These are phyloP conservation scores for Fusarium nygamai DNA, from an alignment of 2,329 filamentous ascomycete species.

Conservation along the genomic window DNA sequence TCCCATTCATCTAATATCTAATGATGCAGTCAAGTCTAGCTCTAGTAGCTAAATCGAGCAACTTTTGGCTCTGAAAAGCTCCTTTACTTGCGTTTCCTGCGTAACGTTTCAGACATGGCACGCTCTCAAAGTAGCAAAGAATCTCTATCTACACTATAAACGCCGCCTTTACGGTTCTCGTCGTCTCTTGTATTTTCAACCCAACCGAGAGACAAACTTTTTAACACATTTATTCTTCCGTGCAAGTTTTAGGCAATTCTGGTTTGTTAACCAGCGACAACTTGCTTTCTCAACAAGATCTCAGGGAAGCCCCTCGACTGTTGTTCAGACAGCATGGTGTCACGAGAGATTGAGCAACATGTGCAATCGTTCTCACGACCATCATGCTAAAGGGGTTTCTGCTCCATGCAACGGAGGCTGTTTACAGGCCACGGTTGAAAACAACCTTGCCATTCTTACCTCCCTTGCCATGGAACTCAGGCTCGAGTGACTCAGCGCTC, in stretches of 20 bases:
- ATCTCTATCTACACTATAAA: conserved; percentile 19
- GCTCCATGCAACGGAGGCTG: neutral
- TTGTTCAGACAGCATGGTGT: neutral
- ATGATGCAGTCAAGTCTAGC: conserved; percentile 14
- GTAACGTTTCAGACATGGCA: conserved; percentile 6
- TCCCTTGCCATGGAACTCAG: conserved; percentile 85
- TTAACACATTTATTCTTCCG: neutral
- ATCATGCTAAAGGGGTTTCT: neutral
- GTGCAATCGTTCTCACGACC: neutral
- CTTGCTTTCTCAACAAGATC: neutral
- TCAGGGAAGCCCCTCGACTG: neutral
- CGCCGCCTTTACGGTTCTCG: conserved; percentile 12
- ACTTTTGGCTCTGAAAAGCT: neutral
- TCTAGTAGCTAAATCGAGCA: conserved; percentile 4
- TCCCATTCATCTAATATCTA: neutral
- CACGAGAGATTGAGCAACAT: neutral
- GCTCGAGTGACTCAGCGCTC: conserved; percentile 77
- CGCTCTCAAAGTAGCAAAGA: conserved; percentile 8
- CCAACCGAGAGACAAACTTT: neutral
- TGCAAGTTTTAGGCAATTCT: neutral
- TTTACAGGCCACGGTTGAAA: conserved; percentile 92
- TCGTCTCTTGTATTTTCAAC: neutral
- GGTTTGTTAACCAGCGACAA: neutral
- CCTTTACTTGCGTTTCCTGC: neutral
- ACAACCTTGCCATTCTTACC: conserved; percentile 87